phyloP scores from a whole-genome alignment of 176 grass and related monocot genomes.

The Tillandsia leiboldiana region DNA sequence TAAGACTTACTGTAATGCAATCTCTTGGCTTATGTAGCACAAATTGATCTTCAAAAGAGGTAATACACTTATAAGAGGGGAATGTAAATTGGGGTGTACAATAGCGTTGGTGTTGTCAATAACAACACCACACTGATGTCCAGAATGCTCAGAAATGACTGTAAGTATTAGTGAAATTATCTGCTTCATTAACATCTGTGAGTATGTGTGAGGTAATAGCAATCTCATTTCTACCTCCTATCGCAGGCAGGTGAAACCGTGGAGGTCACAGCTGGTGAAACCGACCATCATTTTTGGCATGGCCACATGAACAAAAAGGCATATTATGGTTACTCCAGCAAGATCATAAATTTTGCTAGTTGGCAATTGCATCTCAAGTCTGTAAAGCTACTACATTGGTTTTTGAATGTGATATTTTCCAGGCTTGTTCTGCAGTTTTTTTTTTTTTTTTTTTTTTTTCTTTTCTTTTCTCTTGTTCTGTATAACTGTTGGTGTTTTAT shows the following conservation, averaged over 20 bases:
- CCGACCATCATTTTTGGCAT: not conserved
- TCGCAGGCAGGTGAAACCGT: not conserved
- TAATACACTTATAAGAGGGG: not conserved
- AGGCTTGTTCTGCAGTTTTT: no score
- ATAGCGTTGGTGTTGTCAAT: not conserved
- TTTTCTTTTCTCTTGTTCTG: no score
- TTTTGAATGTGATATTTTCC: no score
- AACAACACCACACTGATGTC: not conserved
- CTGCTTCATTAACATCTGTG: not conserved
- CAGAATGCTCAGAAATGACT: not conserved
- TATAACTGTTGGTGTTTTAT: no score
- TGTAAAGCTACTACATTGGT: no score
- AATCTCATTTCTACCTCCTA: not conserved
- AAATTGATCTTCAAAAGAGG: not conserved
- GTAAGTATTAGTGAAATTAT: not conserved
- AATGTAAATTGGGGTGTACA: not conserved
- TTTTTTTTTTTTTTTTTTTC: no score
- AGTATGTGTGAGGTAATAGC: not conserved
- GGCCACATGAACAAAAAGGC: not conserved
- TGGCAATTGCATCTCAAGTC: not conserved
- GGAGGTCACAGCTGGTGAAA: not conserved
- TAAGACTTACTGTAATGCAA: not conserved
- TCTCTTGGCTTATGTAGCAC: not conserved
- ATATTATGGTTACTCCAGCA: not conserved
- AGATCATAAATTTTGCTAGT: not conserved